Evolutionary conservation across 2,329 filamentous ascomycete species (phyloP).

Genomic region (Paecilomyces sp.): DNA sequence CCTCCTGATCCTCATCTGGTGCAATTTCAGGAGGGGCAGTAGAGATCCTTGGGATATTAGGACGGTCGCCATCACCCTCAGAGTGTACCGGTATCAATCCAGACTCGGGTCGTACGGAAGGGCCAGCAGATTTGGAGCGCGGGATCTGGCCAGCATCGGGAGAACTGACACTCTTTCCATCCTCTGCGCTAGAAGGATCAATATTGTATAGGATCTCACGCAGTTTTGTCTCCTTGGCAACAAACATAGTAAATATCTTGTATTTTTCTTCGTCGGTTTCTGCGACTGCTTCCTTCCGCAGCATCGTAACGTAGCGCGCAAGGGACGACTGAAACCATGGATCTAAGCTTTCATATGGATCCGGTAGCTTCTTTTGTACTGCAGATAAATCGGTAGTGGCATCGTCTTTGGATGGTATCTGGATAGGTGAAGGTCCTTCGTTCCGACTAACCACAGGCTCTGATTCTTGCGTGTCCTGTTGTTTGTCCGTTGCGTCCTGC

Average conservation of each 20-base stretch:
- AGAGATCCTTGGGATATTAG: slow-evolving; percentile 2
- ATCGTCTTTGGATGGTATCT: slow-evolving; percentile 2
- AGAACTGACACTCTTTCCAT: neutral
- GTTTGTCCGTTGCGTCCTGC: neutral
- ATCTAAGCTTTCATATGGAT: slow-evolving; percentile 48
- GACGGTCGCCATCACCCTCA: slow-evolving; percentile 11
- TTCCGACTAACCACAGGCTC: neutral
- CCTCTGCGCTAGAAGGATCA: slow-evolving; percentile 18
- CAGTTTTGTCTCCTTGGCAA: slow-evolving; percentile 40
- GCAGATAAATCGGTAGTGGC: slow-evolving; percentile 3
- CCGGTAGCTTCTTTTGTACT: slow-evolving; percentile 16
- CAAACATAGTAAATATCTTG: slow-evolving; percentile 46
- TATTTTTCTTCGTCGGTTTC: slow-evolving; percentile 45
- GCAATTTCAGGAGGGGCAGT: neutral
- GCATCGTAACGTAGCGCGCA: slow-evolving; percentile 48
- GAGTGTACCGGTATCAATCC: slow-evolving; percentile 27
- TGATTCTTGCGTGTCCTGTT: neutral
- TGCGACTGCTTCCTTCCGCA: slow-evolving; percentile 44
- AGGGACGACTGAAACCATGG: slow-evolving; percentile 52
- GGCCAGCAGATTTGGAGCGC: neutral
- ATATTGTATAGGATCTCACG: slow-evolving; percentile 44
- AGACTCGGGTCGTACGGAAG: slow-evolving; percentile 16
- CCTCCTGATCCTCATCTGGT: slow-evolving; percentile 18
- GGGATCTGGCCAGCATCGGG: neutral
- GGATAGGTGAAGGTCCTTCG: neutral